Conservation (phyloP, 805 yeast species). For the Wickerhamiella siamensis region DNA sequence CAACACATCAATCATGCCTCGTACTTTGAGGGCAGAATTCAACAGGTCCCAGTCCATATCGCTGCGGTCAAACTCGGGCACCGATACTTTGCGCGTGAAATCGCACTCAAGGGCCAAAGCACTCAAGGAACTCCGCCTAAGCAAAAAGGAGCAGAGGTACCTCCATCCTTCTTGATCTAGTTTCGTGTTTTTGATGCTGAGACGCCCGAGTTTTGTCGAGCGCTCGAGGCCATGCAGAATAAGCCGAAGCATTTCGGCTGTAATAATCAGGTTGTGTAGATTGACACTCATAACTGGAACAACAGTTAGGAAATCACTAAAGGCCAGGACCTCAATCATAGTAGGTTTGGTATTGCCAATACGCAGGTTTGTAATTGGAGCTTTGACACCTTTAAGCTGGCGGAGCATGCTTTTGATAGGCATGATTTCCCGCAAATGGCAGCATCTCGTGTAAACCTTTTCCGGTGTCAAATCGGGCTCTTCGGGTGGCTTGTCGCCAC, state of each 20-base stretch:
- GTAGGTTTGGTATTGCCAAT: slow-evolving; percentile 83
- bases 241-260: slow-evolving; percentile 62
- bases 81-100: slow-evolving; percentile 10
- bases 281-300: slow-evolving; percentile 67
- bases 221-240: slow-evolving; percentile 56
- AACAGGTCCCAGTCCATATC: slow-evolving; percentile 75
- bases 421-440: slow-evolving; percentile 79
- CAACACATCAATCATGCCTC: slow-evolving; percentile 71
- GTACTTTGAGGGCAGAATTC: slow-evolving; percentile 47
- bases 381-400: slow-evolving; percentile 62
- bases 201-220: slow-evolving; percentile 51
- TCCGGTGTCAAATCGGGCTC: slow-evolving; percentile 36
- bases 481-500: slow-evolving; percentile 7
- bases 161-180: slow-evolving; percentile 67
- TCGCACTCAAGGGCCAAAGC: slow-evolving; percentile 21
- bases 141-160: slow-evolving; percentile 56
- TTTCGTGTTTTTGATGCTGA: slow-evolving; percentile 67
- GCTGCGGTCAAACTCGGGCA: slow-evolving; percentile 34
- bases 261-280: slow-evolving; percentile 64
- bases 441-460: slow-evolving; percentile 75
- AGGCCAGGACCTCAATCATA: slow-evolving; percentile 70
- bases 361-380: slow-evolving; percentile 59
- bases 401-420: slow-evolving; percentile 84
- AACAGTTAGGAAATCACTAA: slow-evolving; percentile 74
- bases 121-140: slow-evolving; percentile 34